Conservation (phyloP, 345 rosid species). For the Populus deltoides region DNA sequence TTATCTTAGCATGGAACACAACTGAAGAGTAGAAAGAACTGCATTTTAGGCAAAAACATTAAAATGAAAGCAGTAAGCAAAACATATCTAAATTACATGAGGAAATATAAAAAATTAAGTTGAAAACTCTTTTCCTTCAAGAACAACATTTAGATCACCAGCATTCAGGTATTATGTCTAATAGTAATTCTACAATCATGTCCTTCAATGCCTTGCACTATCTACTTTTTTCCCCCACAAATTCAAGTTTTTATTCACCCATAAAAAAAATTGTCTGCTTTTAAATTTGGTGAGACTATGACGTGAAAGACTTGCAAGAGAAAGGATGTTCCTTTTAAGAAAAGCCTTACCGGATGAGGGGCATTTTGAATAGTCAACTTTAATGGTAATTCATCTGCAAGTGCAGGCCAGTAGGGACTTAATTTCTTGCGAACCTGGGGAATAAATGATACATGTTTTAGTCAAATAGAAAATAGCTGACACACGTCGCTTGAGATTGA, state of each 20-base stretch:
- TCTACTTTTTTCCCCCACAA: not conserved
- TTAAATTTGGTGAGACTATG: not conserved
- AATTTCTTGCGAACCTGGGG: constrained; percentile 66
- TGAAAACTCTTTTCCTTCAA: not conserved
- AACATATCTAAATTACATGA: not conserved
- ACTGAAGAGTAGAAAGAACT: not conserved
- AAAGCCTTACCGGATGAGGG: constrained; percentile 23
- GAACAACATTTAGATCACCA: no score
- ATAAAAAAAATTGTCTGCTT: not conserved
- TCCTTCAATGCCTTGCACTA: not conserved
- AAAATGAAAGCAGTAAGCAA: not conserved
- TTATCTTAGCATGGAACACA: constrained; percentile 6
- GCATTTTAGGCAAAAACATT: not conserved
- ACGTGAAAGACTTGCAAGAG: not conserved
- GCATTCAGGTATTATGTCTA: no score
- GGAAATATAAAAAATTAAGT: not conserved
- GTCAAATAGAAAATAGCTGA: not conserved
- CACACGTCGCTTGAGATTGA: no score
- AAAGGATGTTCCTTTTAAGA: not conserved
- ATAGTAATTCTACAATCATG: not conserved
- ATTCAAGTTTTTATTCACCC: not conserved
- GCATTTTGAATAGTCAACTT: constrained; percentile 51
- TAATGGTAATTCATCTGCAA: constrained; percentile 60
- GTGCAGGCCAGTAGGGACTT: constrained; percentile 65
- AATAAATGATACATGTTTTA: constrained; percentile 17